Evolutionary conservation across 225 moss, liverwort and hornwort species (phyloP), one percentile per base, ranked within the genome.

Genomic region (Climacium dendroides): DNA sequence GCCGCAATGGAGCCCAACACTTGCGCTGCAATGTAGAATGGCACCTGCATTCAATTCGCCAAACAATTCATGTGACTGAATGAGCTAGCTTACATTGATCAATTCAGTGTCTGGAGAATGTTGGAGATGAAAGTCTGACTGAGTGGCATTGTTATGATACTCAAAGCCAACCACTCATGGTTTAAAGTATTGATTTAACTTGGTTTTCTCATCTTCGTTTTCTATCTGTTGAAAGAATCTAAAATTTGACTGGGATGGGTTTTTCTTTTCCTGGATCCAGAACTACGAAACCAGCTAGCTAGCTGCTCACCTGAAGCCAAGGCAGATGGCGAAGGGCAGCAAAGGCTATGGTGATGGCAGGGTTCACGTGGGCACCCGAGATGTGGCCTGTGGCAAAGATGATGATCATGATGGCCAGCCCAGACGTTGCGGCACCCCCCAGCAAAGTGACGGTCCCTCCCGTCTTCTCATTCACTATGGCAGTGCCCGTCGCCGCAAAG

Each of bases 281-380:
- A 79, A 32, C 14, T 4, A 43, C 3, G 30, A 19, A 47, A 2
- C 32, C 15, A 32, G 30, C 24, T 22, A 13, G 35, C 32, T 3
- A 15, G 47, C 62, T 54, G 60, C 60, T 41, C 34, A 90, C 93
- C 89, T 93, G 90, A 43, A 90, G 26, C 92, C 90, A 91, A 5
- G 93, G 93, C 66, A 93, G 92, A 63, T 93, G 93, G 67, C 93
- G 90, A 43, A 89, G 79, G 43, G 89, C 80, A n/a, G 93, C 92
- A 34, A 93, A 92, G 48, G 89, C 90, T 39, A 93, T 92, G 85
- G 92, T 92, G 63, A 93, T 91, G 75, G 90, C 93, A 7, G 93
- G 92, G 63, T 93, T 93, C 34, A 93, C 89, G 53, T 93, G 93
- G 25, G 93, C 93, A 16, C 93, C 93, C 4, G 93, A 93, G 71